Conservation (phyloP, 805 yeast species). For the Starmerella cellae region DNA sequence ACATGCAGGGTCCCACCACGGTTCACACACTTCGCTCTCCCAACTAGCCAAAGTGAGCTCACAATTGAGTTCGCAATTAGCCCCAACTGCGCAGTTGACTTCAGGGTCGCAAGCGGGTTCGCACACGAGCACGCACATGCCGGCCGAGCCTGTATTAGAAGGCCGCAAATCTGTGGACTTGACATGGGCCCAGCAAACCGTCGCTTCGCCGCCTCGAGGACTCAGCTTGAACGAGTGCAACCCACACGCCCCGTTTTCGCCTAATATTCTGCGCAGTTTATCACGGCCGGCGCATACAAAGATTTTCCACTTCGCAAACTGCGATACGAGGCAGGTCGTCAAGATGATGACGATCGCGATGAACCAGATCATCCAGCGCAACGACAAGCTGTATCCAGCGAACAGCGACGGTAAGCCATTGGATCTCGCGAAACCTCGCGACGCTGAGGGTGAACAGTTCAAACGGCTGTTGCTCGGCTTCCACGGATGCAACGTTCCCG, state of each 20-base stretch:
- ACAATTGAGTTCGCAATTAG: not conserved
- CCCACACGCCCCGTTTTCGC: conserved; percentile 5
- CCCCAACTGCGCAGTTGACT: not conserved
- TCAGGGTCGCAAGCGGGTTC: not conserved
- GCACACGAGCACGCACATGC: conserved; percentile 1
- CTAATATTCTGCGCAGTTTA: conserved; percentile 9
- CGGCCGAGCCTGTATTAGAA: conserved; percentile 16
- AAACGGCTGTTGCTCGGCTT: conserved; percentile 53
- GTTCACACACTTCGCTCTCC: not conserved
- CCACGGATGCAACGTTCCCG: conserved; percentile 93
- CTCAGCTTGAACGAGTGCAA: not conserved
- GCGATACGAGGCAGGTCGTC: conserved; percentile 67
- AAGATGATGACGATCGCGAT: conserved; percentile 74
- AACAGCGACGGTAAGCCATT: conserved; percentile 24
- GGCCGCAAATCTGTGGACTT: conserved; percentile 11
- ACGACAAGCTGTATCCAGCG: conserved; percentile 68
- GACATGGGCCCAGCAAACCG: conserved; percentile 11
- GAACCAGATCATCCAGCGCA: conserved; percentile 78
- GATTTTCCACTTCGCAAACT: conserved; percentile 57
- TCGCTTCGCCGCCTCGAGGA: conserved; percentile 15
- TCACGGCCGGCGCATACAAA: conserved; percentile 9
- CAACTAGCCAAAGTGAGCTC: not conserved
- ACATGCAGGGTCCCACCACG: not conserved
- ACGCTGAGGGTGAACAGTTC: conserved; percentile 21
- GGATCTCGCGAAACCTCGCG: conserved; percentile 20